Evolutionary conservation across 2,329 filamentous ascomycete species (phyloP), one percentile per base, ranked within the genome.

Genomic region (Paramyrothecium sp.): DNA sequence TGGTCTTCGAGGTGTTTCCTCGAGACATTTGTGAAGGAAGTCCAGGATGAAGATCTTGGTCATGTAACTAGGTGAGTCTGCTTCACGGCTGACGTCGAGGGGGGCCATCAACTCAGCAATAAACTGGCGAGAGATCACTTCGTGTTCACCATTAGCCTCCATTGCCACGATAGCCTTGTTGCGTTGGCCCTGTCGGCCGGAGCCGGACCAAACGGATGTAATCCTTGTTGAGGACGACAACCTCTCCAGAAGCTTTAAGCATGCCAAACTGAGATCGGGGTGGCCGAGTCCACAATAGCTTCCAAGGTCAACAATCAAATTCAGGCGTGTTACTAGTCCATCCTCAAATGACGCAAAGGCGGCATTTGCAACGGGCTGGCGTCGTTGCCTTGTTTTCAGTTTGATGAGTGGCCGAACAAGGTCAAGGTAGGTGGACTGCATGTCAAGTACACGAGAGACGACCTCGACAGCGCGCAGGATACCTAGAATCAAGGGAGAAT

Each of bases 281-380:
- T 97, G 91, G 1, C 90, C 90, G 55, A 93, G 88, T 16, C 92
- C 90, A 65, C 92, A 94, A 71, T 95, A 97, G 33, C 91, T 84
- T 30, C 93, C 93, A 22, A 99, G 78, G 63, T 95, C 89, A 3
- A 92, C 88, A 46, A 98, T 84, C 7, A 97, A 78, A 47, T 84
- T 81, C 26, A 99, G 78, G 65, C 95, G 89, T 57, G 89, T 92
- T 44, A 97, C 81, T 20, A 99, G 80, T 8, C 91, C 92, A 67
- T 99, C 96, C 69, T 98, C 94, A 66, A 99, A 94, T 1, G 90
- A 93, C n/a, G 89, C 82, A 63, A 94, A 90, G 1, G 91, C 87
- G 7, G 89, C 84, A 53, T 76, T 76, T 1, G 89, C 83, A 21
- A 95, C 88, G 3, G 84, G 81, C 10, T 80, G 75, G 26, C 83